Base-by-base conservation (phyloP, 2,329 filamentous ascomycete species). In the Epichloe elymi region DNA sequence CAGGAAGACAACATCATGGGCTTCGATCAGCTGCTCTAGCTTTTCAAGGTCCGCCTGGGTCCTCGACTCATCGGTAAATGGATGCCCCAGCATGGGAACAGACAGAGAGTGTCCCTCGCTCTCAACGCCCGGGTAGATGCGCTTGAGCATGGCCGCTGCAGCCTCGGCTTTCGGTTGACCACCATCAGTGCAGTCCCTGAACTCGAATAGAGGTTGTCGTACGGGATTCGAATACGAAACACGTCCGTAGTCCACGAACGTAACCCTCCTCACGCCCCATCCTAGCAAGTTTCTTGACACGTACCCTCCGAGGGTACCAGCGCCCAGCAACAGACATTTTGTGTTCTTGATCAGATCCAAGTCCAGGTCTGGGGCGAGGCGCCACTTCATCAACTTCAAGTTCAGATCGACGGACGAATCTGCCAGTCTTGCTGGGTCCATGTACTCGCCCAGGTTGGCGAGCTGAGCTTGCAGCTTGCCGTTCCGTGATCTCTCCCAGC, bases 161-260 rank as follows among this genome's bases (percentile, higher is more conserved):
- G 83, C 78, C 26, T 78, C 71, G 0, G 93, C 93, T 65, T 98
- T 98, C 58, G 82, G 80, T 14, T 81, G 85, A 0, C 91, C 91
- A 5, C 93, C 93, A 41, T 85, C 78, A 4, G 90, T 70, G 63
- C 93, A 97, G 66, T 98, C 93, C 38, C 86, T 77, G 60, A 95
- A 96, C 53, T 83, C 81, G 66, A 95, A 98, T 2, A 98, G 75
- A 1, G 93, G 91, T 64, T 98, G 93, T 36, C 93, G 82, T 10
- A 97, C 93, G 0, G 93, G 93, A 61, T 98, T 98, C 1, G 91
- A 97, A 65, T 89, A 98, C 6, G 90, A 96, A 36, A 98, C 91
- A 4, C 78, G 80, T 11, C 87, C 93, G 60, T 95, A 95, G 69
- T 98, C 93, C 55, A 98, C 81, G 64, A 98, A 95, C 0, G 90